Evolutionary conservation across 164 flowering plant genomes (phyloP), one percentile per base, ranked within the genome.

Genomic region (Nymphaea thermarum): DNA sequence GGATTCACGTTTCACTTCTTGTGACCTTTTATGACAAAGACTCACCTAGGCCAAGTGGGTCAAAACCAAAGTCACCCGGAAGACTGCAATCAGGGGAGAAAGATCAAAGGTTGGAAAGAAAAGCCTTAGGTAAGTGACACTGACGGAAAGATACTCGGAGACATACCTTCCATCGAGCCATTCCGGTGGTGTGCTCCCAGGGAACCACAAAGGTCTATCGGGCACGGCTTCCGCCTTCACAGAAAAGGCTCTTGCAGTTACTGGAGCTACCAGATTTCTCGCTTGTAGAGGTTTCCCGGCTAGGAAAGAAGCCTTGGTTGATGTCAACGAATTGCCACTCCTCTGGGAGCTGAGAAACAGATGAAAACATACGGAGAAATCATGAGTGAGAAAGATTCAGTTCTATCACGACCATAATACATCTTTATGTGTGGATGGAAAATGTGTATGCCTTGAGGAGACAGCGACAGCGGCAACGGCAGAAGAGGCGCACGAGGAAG

Each of bases 41-140:
- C 86, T 76, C 78, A 93, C 98, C 83, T 25, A 93, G 92, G 45
- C 98, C 98, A 53, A 93, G 90, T 66, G 98, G 98, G 68, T 93
- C 98, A 51, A 94, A 94, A 1, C 98, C 98, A 61, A 94, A 94
- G 82, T 94, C 98, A 66, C 91, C 98, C 0, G 98, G 98, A 65
- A 94, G 97, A 83, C 98, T 93, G 90, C 87, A 83, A 36, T 36
- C 59, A 43, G 4, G 51, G 15, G 45, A 51, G 57, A 12, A 42
- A 57, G 53, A 57, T 4, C 2, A 10, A 6, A n/a, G 60, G 61
- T 15, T 3, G 57, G 57, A 12, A 53, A 41, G 16, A 2, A 16
- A 42, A 43, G 41, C 3, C 25, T 42, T 16, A 10, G 17, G 51
- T 7, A 51, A 51, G 14, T 15, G 14, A 61, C 36, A 66, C 16